Conservation (phyloP, 139 green algal species). For the Edaphochlamys debaryana region DNA sequence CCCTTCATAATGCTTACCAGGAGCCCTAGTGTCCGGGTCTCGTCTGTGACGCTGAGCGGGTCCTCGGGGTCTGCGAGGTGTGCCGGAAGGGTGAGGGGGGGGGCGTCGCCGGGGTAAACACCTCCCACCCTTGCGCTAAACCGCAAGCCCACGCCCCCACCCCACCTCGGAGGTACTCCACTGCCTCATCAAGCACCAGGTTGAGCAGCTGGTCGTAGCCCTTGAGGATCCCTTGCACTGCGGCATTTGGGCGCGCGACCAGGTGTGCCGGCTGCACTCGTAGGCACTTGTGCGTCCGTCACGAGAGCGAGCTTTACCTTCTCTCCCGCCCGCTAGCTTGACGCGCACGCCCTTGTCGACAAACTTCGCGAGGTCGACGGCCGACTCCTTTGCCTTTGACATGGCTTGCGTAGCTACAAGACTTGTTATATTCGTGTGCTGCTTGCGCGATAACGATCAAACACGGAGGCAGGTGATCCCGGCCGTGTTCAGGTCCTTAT, state of each 20-base stretch:
- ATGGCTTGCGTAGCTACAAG: too few species aligned
- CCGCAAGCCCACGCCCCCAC: too few species aligned
- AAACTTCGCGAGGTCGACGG: conserved; percentile 94
- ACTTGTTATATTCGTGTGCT: too few species aligned
- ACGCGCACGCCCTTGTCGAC: conserved; percentile 96
- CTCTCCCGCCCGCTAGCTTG: conserved; percentile 92
- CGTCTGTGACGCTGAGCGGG: conserved; percentile 81
- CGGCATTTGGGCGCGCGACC: not conserved
- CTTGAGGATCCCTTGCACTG: conserved; percentile 89
- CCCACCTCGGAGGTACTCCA: conserved; percentile 91
- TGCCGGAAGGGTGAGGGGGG: too few species aligned
- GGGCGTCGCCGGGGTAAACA: too few species aligned
- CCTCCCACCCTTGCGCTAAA: too few species aligned
- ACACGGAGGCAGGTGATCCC: too few species aligned
- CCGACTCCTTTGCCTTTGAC: conserved; percentile 88
- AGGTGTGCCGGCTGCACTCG: too few species aligned
- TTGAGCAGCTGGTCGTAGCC: conserved; percentile 99
- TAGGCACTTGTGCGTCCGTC: too few species aligned
- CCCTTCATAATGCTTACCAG: not conserved
- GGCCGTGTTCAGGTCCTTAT: too few species aligned
- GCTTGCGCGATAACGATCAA: too few species aligned
- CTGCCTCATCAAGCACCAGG: conserved; percentile 95
- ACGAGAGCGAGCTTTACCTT: too few species aligned
- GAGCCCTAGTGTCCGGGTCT: conserved; percentile 66
- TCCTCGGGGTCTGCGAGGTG: conserved; percentile 86